These are phyloP conservation scores for Aphanomyces stellatus DNA, from an alignment of 352 stramenopile genomes.

Conservation along the genomic window DNA sequence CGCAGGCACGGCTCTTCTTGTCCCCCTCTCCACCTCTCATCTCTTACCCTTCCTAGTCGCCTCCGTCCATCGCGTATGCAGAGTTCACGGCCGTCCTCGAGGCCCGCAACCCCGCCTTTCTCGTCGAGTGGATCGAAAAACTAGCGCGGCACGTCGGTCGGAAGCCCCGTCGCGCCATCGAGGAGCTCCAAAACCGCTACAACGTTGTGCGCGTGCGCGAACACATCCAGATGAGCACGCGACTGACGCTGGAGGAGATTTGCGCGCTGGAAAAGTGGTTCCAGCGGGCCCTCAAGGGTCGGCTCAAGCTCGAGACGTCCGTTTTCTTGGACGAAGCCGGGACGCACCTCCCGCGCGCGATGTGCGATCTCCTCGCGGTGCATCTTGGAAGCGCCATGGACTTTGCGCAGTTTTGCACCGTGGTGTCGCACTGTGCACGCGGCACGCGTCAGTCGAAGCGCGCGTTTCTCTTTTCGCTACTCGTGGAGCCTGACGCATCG, in stretches of 20 bases:
- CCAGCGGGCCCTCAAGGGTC: constrained; percentile 60
- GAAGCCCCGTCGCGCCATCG: constrained; percentile 32
- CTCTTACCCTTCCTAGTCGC: background rate
- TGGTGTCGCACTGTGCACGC: constrained; percentile 69
- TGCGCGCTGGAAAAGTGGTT: constrained; percentile 70
- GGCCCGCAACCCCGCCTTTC: background rate
- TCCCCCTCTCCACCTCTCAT: constrained; percentile 23
- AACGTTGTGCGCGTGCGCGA: constrained; percentile 74
- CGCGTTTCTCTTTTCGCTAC: constrained; percentile 51
- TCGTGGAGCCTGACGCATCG: constrained; percentile 30
- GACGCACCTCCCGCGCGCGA: constrained; percentile 25
- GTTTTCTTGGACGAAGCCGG: background rate
- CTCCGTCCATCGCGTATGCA: constrained; percentile 22
- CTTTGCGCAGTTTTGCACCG: constrained; percentile 78
- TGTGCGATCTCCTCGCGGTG: constrained; percentile 36
- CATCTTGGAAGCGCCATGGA: background rate
- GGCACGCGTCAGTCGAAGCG: constrained; percentile 34
- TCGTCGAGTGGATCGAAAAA: constrained; percentile 3
- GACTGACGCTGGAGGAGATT: constrained; percentile 65
- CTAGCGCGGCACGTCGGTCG: constrained; percentile 3
- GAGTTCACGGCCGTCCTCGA: constrained; percentile 39
- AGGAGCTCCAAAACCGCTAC: constrained; percentile 66
- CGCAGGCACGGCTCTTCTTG: background rate
- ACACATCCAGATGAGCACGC: constrained; percentile 58
- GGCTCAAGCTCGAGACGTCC: constrained; percentile 23